A percentile compares a stretch with the other conserved stretches of the same genome.
Evolutionary conservation across 352 stramenopile species (phyloP).

Genomic region (Saprolegnia parasitica): DNA sequence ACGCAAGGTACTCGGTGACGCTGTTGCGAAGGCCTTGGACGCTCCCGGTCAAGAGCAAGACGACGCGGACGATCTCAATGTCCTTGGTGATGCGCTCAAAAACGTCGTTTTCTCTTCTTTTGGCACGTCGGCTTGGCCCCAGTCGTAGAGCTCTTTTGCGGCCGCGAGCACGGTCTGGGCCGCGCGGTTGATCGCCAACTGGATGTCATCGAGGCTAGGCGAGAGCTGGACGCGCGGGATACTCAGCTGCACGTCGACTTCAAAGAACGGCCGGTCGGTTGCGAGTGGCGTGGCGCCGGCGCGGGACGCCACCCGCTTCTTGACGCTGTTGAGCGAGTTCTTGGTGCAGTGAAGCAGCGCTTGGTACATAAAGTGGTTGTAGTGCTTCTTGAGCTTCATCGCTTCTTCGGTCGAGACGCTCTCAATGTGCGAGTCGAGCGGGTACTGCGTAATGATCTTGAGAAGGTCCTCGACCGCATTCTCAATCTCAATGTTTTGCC

Average conservation of each 20-base stretch:
- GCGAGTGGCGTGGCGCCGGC: conserved; percentile 85
- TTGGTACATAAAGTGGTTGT: conserved; percentile 99
- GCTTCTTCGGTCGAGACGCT: conserved; percentile 91
- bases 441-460: conserved; percentile 94
- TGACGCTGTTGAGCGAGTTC: conserved; percentile 97
- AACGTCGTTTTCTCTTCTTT: conserved; percentile 81
- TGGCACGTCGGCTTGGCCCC: conserved; percentile 77
- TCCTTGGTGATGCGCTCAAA: conserved; percentile 98
- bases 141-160: conserved; percentile 95
- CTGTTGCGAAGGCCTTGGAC: conserved; percentile 97
- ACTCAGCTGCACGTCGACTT: conserved; percentile 96
- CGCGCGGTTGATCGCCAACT: conserved; percentile 96
- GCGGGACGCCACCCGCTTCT: conserved; percentile 95
- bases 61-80: conserved; percentile 98
- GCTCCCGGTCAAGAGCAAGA: conserved; percentile 94
- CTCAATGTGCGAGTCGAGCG: conserved; percentile 94
- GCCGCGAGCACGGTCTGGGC: conserved; percentile 95
- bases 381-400: conserved; percentile 96
- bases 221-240: conserved; percentile 91
- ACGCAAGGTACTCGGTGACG: conserved; percentile 95
- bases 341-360: conserved; percentile 96
- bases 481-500: conserved; percentile 99
- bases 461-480: conserved; percentile 97
- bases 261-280: conserved; percentile 95
- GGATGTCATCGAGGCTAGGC: conserved; percentile 96